A percentile compares a stretch with the other conserved stretches of the same genome.
These are phyloP conservation scores for Crithidia brevicula DNA, from an alignment of 208 protist genomes.

Conservation along the genomic window DNA sequence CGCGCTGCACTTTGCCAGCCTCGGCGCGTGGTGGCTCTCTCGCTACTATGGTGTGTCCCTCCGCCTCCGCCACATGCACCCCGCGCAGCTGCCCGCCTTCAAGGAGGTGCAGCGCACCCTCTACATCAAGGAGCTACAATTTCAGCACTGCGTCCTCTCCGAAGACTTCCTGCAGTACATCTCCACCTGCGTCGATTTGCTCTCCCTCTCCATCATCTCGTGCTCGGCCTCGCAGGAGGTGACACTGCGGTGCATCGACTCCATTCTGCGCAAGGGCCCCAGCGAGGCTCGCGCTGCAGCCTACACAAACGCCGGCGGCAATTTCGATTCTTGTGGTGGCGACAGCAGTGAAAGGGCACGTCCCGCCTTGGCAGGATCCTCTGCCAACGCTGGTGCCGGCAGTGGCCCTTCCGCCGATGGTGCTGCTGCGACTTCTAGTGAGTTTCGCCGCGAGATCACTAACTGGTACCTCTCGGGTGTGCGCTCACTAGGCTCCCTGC, in stretches of 20 bases:
- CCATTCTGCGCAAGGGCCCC: slow-evolving; percentile 60
- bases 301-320: neutral
- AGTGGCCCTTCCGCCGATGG: neutral
- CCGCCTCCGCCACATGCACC: slow-evolving; percentile 52
- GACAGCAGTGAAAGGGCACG: neutral
- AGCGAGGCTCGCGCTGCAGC: slow-evolving; percentile 11
- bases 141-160: slow-evolving; percentile 52
- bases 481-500: slow-evolving; percentile 57
- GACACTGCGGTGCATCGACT: slow-evolving; percentile 59
- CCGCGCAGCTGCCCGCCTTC: slow-evolving; percentile 53
- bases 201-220: slow-evolving; percentile 50
- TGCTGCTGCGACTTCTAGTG: neutral
- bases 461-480: slow-evolving; percentile 74
- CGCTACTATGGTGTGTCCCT: slow-evolving; percentile 71
- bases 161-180: slow-evolving; percentile 76
- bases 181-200: slow-evolving; percentile 52
- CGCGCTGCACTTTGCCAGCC: slow-evolving; percentile 32
- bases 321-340: neutral
- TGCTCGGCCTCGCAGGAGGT: slow-evolving; percentile 63
- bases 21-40: slow-evolving; percentile 75
- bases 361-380: neutral
- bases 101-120: slow-evolving; percentile 45
- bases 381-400: neutral
- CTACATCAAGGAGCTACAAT: slow-evolving; percentile 50
- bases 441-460: slow-evolving; percentile 18